Percentiles rank a stretch among this genome's conserved stretches.
Evolutionary conservation across 2,329 filamentous ascomycete species (phyloP).

Genomic region (Hirsutella thompsonii): DNA sequence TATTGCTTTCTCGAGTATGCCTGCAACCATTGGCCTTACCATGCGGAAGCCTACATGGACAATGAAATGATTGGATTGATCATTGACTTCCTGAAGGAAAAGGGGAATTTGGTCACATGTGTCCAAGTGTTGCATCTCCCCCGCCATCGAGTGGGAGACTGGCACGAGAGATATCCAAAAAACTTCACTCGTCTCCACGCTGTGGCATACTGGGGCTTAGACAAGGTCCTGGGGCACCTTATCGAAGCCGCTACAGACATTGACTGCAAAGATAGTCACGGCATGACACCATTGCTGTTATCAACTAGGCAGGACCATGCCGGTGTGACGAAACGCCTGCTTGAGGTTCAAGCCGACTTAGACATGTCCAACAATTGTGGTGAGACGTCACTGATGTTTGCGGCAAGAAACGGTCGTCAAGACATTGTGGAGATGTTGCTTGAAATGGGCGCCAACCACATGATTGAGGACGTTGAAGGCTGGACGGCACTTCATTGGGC

Average conservation of each 20-base stretch:
- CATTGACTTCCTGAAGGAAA: background rate
- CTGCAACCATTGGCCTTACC: slow-evolving; percentile 1
- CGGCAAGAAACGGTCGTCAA: slow-evolving; percentile 5
- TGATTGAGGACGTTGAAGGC: slow-evolving; percentile 6
- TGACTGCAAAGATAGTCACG: slow-evolving; percentile 3
- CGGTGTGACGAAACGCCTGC: background rate
- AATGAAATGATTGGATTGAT: background rate
- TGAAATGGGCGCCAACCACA: background rate
- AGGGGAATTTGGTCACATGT: slow-evolving; percentile 2
- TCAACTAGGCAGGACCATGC: slow-evolving; percentile 1
- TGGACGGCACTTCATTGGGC: slow-evolving; percentile 7
- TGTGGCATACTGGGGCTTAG: slow-evolving; percentile 6
- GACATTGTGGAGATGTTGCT: background rate
- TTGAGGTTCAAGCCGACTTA: slow-evolving; percentile 1
- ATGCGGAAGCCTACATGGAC: background rate
- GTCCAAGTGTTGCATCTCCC: slow-evolving; percentile 4
- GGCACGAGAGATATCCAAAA: slow-evolving; percentile 4
- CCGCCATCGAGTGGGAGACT: slow-evolving; percentile 1
- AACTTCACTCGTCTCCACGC: slow-evolving; percentile 5
- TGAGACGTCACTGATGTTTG: slow-evolving; percentile 4
- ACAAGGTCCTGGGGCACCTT: slow-evolving; percentile 1
- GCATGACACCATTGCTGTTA: slow-evolving; percentile 3
- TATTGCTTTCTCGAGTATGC: slow-evolving; percentile 5
- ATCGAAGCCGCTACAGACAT: background rate
- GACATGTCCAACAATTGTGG: slow-evolving; percentile 2